Evolutionary conservation across 345 rosid species (phyloP), one percentile per base, ranked within the genome.

Genomic region (Anastatica hierochuntica): DNA sequence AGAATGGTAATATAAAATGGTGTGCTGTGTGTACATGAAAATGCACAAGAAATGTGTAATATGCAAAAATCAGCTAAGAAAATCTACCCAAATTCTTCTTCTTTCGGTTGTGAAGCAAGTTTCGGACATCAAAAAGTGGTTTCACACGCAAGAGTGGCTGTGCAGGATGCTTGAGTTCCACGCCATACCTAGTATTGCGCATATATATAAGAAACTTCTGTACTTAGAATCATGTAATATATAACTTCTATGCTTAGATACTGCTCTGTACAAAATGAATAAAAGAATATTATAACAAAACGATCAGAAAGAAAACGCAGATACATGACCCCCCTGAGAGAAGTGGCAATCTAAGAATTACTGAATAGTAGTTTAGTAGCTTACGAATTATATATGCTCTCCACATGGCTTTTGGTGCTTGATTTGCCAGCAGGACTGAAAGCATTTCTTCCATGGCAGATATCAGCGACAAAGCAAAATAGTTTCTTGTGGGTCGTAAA

Each of bases 61-160:
- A 24, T 31, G 42, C 44, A 37, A 68, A 35, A 36, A 16, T 15
- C 72, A 13, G 24, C 23, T 23, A 14, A 14, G 61, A 60, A 60
- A 49, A 61, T 3, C 24, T 79, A 86, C 98, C 98, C 54, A 72
- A 44, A 56, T 79, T 69, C 47, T 67, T 72, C 17, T 12, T 70
- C 62, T 63, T 84, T 60, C 96, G 77, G 73, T 82, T 67, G 59
- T 76, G 83, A 33, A 90, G 83, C 81, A 90, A 77, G 77, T 90
- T 86, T 72, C 56, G 92, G 77, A 86, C 63, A 53, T 10, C 35
- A 78, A 61, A 76, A 58, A 90, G 77, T 15, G 82, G 96, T 63
- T 90, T 90, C 53, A 77, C 83, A 18, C 8, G 86, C 60, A 87
- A 73, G 75, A 90, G 89, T 56, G 77, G 77, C 69, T 86, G 95